These are phyloP conservation scores for Hypoxylon sp. DNA, from an alignment of 2,329 filamentous ascomycete genomes.

Conservation along the genomic window DNA sequence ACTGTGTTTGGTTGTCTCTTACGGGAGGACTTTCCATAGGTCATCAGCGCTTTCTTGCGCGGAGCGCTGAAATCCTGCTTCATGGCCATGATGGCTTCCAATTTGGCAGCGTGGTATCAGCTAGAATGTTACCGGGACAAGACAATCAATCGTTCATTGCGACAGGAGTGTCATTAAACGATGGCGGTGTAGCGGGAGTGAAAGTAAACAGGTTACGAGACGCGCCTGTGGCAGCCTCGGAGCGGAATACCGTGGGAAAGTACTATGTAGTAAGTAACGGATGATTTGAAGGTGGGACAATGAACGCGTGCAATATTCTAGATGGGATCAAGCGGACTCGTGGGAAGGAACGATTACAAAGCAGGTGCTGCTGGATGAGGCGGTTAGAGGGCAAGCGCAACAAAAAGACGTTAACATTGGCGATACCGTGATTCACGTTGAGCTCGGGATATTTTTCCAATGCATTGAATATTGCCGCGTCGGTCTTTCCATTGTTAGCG, in stretches of 20 bases:
- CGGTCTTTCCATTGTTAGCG: conserved; percentile 31
- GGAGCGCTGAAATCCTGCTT: conserved; percentile 48
- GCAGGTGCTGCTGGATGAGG: neutral
- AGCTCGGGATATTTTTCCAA: conserved; percentile 22
- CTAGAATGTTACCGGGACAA: conserved; percentile 8
- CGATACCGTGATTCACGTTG: conserved; percentile 28
- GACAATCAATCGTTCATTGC: conserved; percentile 42
- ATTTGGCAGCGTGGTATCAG: conserved; percentile 21
- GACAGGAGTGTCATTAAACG: conserved; percentile 43
- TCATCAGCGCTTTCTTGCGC: conserved; percentile 50
- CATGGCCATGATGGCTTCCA: conserved; percentile 46
- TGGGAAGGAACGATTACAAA: neutral
- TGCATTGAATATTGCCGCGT: conserved; percentile 33
- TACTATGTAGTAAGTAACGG: conserved; percentile 25
- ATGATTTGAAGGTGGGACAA: conserved; percentile 26
- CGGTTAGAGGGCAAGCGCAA: conserved; percentile 13
- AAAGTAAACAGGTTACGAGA: conserved; percentile 27
- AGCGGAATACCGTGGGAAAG: conserved; percentile 11
- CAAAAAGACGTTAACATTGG: conserved; percentile 28
- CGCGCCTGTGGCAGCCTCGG: conserved; percentile 37
- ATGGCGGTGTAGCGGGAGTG: conserved; percentile 9
- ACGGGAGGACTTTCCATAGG: conserved; percentile 51
- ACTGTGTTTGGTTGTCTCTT: conserved; percentile 49
- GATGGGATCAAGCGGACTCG: neutral
- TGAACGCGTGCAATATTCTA: conserved; percentile 11